A percentile compares a stretch with the other conserved stretches of the same genome.
Conservation (phyloP, 2,329 filamentous ascomycete species). For the Calonectria ilicicola region DNA sequence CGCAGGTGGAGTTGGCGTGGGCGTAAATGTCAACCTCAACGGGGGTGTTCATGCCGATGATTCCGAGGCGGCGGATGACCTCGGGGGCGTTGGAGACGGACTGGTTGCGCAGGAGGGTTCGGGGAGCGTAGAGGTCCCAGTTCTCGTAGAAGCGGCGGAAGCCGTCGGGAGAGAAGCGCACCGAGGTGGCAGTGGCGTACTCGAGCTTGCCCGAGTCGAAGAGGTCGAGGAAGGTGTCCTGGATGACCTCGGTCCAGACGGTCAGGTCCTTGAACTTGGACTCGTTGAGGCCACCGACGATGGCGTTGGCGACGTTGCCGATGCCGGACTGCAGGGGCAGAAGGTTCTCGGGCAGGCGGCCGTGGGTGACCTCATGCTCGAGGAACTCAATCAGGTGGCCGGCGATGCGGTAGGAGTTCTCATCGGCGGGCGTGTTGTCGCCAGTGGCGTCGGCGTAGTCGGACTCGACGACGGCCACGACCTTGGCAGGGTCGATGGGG, state of each 20-base stretch:
- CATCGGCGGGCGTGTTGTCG: conserved; percentile 83
- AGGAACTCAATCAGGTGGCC: conserved; percentile 83
- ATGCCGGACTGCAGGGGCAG: conserved; percentile 89
- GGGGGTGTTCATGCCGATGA: conserved; percentile 95
- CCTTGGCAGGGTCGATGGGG: conserved; percentile 85
- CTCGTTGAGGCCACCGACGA: conserved; percentile 83
- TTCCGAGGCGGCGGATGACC: conserved; percentile 87
- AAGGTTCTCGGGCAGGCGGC: conserved; percentile 80
- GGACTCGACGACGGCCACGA: conserved; percentile 86
- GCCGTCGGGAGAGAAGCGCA: conserved; percentile 90
- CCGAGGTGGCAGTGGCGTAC: conserved; percentile 90
- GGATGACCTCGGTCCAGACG: conserved; percentile 94
- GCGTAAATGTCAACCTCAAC: conserved; percentile 96
- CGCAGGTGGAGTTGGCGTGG: conserved; percentile 90
- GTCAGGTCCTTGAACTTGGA: conserved; percentile 89
- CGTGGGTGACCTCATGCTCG: conserved; percentile 85
- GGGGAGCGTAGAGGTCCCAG: conserved; percentile 84
- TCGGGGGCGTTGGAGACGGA: conserved; percentile 90
- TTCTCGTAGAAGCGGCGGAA: conserved; percentile 92
- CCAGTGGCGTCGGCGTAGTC: conserved; percentile 83
- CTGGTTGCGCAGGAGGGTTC: conserved; percentile 88
- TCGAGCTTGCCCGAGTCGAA: conserved; percentile 90
- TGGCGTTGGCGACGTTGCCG: conserved; percentile 93
- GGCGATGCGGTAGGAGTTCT: conserved; percentile 78
- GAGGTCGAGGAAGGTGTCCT: conserved; percentile 92